phyloP scores from a whole-genome alignment of 2,329 filamentous ascomycete species.

The Trichoderma sp. region DNA sequence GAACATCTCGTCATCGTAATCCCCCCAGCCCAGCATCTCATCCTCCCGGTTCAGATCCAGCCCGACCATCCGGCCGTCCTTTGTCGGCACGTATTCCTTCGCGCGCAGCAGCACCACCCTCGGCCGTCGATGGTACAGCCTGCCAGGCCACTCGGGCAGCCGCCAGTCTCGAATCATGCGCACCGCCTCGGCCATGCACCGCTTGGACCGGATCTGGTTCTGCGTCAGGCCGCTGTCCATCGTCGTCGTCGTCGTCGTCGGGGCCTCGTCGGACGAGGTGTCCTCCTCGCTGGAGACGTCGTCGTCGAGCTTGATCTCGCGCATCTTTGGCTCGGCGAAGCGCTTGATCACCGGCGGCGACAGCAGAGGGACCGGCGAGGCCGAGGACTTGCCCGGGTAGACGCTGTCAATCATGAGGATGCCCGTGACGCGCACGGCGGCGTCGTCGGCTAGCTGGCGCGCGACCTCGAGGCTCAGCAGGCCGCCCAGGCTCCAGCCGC shows the following conservation, averaged over 20 bases:
- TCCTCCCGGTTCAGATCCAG: constrained; percentile 52
- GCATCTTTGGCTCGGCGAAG: neutral
- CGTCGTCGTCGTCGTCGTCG: neutral
- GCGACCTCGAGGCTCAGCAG: constrained; percentile 55
- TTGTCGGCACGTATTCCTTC: constrained; percentile 43
- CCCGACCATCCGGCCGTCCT: constrained; percentile 34
- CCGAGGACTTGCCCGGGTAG: constrained; percentile 38
- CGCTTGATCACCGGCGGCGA: neutral
- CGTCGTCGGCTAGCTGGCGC: constrained; percentile 44
- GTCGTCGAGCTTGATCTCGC: constrained; percentile 29
- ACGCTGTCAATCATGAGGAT: constrained; percentile 58
- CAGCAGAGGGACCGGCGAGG: neutral
- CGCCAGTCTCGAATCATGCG: constrained; percentile 47
- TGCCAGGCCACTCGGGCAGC: constrained; percentile 44
- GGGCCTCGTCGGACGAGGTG: neutral
- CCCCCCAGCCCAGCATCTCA: constrained; percentile 52
- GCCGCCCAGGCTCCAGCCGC: constrained; percentile 60
- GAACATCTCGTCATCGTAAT: constrained; percentile 50
- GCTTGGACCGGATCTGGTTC: constrained; percentile 42
- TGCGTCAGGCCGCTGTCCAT: constrained; percentile 38
- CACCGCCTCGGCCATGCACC: constrained; percentile 48
- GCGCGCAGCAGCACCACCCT: constrained; percentile 51
- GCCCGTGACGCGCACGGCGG: constrained; percentile 48
- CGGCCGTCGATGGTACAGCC: constrained; percentile 40
- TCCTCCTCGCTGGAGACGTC: constrained; percentile 17